Evolutionary conservation across 2,329 filamentous ascomycete genomes (phyloP).

Genomic region (Pseudopithomyces maydicus): DNA sequence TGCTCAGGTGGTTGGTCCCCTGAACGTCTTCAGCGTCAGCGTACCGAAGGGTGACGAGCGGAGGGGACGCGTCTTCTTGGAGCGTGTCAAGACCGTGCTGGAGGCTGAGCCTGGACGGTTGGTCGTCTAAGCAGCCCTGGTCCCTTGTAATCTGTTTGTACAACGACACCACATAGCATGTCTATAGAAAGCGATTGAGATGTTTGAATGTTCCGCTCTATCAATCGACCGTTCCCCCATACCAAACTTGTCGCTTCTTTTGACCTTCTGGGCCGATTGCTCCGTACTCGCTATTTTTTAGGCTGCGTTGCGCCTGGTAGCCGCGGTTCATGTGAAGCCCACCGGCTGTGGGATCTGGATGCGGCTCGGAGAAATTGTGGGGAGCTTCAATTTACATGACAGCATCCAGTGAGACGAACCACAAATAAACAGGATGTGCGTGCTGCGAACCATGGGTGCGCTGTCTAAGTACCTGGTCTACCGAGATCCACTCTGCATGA

Average conservation of each 20-base stretch:
- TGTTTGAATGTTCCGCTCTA: background rate
- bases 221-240: background rate
- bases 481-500: background rate
- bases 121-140: constrained; percentile 34
- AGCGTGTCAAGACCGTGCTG: constrained; percentile 82
- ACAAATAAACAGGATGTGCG: background rate
- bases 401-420: background rate
- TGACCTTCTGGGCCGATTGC: background rate
- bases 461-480: background rate
- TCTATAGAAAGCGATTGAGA: constrained; percentile 1
- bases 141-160: constrained; percentile 12
- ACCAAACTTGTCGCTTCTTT: background rate
- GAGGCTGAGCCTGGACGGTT: constrained; percentile 46
- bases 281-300: background rate
- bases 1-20: constrained; percentile 52
- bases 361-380: background rate
- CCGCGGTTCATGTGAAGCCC: background rate
- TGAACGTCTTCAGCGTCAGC: constrained; percentile 81
- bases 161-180: constrained; percentile 1
- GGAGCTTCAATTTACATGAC: background rate
- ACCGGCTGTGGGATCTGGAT: background rate
- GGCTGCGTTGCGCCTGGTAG: background rate
- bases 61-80: constrained; percentile 80
- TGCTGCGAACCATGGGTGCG: background rate
- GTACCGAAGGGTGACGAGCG: constrained; percentile 82